Percentiles rank a stretch among this genome's conserved stretches.
Conservation (phyloP, 176 grass and related monocot genomes). For the Canna indica region DNA sequence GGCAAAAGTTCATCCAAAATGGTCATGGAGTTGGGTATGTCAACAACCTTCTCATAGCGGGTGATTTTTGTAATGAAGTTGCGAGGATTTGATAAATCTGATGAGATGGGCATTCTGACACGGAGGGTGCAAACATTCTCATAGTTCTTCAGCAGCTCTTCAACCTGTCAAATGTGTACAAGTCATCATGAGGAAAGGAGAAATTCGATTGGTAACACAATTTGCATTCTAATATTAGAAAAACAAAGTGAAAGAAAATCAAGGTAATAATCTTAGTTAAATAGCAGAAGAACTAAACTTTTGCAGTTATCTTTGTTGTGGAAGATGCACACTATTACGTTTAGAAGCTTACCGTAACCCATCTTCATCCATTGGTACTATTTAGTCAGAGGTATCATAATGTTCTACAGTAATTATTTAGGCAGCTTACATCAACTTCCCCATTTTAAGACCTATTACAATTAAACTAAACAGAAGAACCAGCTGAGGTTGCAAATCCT, state of each 20-base stretch:
- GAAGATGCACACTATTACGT: background rate
- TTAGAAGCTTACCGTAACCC: background rate
- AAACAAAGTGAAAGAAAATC: background rate
- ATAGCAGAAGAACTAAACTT: background rate
- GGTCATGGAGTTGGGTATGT: constrained; percentile 18
- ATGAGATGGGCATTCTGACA: constrained; percentile 15
- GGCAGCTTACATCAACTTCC: too few relatives aligned
- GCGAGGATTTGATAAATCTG: constrained; percentile 10
- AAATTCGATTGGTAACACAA: background rate
- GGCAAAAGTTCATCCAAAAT: constrained; percentile 17
- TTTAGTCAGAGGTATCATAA: background rate
- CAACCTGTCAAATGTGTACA: background rate
- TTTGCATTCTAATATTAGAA: background rate
- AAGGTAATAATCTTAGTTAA: background rate
- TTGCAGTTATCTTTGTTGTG: background rate
- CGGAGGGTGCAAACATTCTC: constrained; percentile 15
- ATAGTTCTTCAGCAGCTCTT: constrained; percentile 10
- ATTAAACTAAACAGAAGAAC: too few relatives aligned
- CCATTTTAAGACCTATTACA: too few relatives aligned
- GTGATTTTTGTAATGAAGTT: constrained; percentile 18
- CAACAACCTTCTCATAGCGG: constrained; percentile 10
- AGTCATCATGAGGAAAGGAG: background rate
- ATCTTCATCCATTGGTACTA: background rate
- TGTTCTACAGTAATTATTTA: too few relatives aligned
- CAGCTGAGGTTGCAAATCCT: too few relatives aligned